A percentile compares a stretch with the other conserved stretches of the same genome.
Conservation (phyloP, 306 rosid genomes). For the Castanea sativa region DNA sequence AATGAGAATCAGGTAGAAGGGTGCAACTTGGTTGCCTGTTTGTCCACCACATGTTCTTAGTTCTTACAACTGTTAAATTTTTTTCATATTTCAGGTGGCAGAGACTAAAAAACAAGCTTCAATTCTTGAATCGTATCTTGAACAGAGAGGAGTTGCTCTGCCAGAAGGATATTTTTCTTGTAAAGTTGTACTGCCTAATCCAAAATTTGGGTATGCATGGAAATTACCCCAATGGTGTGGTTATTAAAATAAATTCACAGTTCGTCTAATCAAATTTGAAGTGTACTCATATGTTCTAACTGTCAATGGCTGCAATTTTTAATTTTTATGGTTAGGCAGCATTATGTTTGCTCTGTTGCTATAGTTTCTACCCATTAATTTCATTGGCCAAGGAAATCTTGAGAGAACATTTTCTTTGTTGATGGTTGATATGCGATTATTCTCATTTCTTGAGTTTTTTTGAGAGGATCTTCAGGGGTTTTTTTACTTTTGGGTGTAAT, state of each 20-base stretch:
- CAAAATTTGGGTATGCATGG: conserved; percentile 65
- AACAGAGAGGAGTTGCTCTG: conserved; percentile 78
- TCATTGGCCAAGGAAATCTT: background rate
- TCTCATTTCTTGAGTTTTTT: background rate
- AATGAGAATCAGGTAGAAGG: background rate
- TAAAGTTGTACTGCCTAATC: conserved; percentile 87
- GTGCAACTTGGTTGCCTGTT: background rate
- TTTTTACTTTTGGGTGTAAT: background rate
- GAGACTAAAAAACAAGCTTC: conserved; percentile 65
- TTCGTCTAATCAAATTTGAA: background rate
- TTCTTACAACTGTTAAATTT: background rate
- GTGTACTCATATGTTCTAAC: background rate
- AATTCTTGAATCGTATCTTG: conserved; percentile 83
- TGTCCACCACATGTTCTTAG: background rate
- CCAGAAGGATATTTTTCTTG: conserved; percentile 68
- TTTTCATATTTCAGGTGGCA: conserved; percentile 49
- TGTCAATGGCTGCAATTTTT: background rate
- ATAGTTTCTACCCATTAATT: background rate
- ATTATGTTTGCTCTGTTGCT: background rate
- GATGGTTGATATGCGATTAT: background rate
- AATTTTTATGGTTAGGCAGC: background rate
- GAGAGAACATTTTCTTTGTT: background rate
- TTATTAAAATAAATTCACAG: background rate
- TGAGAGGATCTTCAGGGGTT: background rate
- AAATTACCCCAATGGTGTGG: background rate